phyloP scores from a whole-genome alignment of 129 eudicot species.

The Pulicaria dysenterica region DNA sequence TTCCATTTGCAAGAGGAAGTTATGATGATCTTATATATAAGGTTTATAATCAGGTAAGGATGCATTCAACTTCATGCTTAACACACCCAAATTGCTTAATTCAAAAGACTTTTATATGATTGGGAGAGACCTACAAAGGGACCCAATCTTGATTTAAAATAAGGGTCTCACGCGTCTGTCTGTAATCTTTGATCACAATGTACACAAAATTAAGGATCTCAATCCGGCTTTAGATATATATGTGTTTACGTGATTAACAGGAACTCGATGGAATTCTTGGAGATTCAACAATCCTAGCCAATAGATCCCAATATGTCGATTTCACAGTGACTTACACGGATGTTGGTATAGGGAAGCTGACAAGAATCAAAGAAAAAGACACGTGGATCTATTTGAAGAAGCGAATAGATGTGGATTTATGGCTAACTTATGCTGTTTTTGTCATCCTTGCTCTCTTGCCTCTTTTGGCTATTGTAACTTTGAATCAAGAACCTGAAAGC shows the following conservation, averaged over 20 bases:
- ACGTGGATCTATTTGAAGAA: slow-evolving; percentile 38
- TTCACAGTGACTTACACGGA: slow-evolving; percentile 48
- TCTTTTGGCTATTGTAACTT: slow-evolving; percentile 40
- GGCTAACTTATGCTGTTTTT: slow-evolving; percentile 33
- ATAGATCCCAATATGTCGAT: slow-evolving; percentile 46
- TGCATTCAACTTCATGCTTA: background rate
- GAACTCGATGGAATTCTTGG: slow-evolving; percentile 48
- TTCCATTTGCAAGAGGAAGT: slow-evolving; percentile 32
- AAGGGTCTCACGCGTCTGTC: no score
- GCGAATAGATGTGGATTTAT: background rate
- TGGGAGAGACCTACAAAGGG: no score
- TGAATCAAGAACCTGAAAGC: slow-evolving; percentile 34
- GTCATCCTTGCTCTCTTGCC: background rate
- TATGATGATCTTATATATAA: slow-evolving; percentile 44
- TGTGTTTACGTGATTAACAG: background rate
- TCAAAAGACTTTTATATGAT: no score
- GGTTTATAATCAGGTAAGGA: slow-evolving; percentile 44
- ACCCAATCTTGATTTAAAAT: no score
- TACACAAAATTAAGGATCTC: no score
- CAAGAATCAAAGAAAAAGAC: slow-evolving; percentile 25
- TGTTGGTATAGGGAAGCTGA: slow-evolving; percentile 40
- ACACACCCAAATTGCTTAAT: background rate
- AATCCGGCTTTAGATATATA: no score
- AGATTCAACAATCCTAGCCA: slow-evolving; percentile 46
- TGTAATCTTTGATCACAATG: no score